Percentiles rank a stretch among this genome's conserved stretches.
Evolutionary conservation across 768 basidiomycete species (phyloP).

Genomic region (Naganishia randhawae): DNA sequence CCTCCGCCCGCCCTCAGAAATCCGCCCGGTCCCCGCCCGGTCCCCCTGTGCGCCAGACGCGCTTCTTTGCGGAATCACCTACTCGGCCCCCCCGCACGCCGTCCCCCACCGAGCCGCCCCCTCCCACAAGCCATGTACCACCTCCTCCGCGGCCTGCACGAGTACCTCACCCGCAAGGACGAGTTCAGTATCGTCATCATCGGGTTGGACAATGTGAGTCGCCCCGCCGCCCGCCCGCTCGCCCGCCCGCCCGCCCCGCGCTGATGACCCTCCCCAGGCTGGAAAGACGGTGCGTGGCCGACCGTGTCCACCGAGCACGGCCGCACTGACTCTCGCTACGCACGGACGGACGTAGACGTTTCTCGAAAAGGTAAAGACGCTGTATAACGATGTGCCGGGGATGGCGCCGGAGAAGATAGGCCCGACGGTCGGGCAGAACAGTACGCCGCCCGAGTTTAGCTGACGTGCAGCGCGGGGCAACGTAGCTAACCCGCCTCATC

Average conservation of each 20-base stretch:
- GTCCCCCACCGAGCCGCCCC: too few relatives aligned
- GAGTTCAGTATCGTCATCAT: slow-evolving; percentile 94
- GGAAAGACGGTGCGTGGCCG: slow-evolving; percentile 42
- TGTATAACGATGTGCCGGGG: slow-evolving; percentile 80
- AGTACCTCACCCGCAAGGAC: slow-evolving; percentile 73
- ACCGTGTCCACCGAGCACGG: slow-evolving; percentile 22
- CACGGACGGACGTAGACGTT: slow-evolving; percentile 60
- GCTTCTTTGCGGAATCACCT: too few relatives aligned
- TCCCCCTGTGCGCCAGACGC: too few relatives aligned
- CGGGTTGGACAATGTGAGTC: slow-evolving; percentile 55
- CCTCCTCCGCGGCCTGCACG: slow-evolving; percentile 83
- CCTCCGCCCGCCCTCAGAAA: too few relatives aligned
- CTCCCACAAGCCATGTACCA: too few relatives aligned
- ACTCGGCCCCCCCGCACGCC: too few relatives aligned
- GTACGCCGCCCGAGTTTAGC: slow-evolving; percentile 55
- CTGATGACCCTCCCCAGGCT: slow-evolving; percentile 30
- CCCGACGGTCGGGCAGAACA: slow-evolving; percentile 96
- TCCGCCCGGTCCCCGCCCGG: too few relatives aligned
- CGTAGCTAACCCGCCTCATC: background rate
- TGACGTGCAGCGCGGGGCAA: background rate
- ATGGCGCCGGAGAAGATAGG: slow-evolving; percentile 89
- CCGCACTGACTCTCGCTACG: background rate
- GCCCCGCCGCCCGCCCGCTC: background rate
- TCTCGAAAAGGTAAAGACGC: slow-evolving; percentile 87
- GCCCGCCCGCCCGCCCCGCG: slow-evolving; percentile 53